Base-by-base conservation (phyloP, 2,329 filamentous ascomycete genomes). In the Diplocarpon rosae region DNA sequence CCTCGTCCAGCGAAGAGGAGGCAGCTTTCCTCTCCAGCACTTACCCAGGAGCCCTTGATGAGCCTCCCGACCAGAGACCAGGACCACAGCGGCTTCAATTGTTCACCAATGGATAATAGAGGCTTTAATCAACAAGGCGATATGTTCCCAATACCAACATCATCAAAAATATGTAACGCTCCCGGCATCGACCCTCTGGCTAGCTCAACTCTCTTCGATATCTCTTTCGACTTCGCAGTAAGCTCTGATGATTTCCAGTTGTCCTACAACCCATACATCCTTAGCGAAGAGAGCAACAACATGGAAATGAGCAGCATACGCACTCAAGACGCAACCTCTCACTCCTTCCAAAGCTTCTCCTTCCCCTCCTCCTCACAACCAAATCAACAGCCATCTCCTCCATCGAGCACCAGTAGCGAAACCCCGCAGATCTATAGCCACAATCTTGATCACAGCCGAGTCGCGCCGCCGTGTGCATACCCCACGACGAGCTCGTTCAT, bases 281-380 rank as follows among this genome's bases (percentile, higher is more conserved):
- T 46, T 11, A 14, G 24, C 28, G 37, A 38, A 13, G 16, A 46
- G 7, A 41, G 31, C 37, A 41, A 32, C 37, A 39, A 24, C 27
- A 9, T 32, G 15, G 32, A 33, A 38, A 38, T 39, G 35, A 33
- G 15, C 30, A 27, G 32, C 6, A 29, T n/a, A 15, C 8, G 29
- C 29, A 30, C 29, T 8, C 29, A 30, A 30, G 13, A 8, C 29
- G 13, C 29, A 30, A 30, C 8, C 29, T 8, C 29, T 30, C 29
- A 30, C 29, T 8, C 32, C 12, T n/a, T n/a, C n/a, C n/a, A n/a
- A n/a, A n/a, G n/a, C n/a, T n/a, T n/a, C n/a, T n/a, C n/a, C n/a
- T n/a, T n/a, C n/a, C n/a, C n/a, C n/a, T n/a, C n/a, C n/a, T n/a
- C n/a, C n/a, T n/a, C n/a, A n/a, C n/a, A n/a, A n/a, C n/a, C n/a